These are phyloP conservation scores for Hansenula sp. DNA, from an alignment of 1,139 yeast genomes.

Conservation along the genomic window DNA sequence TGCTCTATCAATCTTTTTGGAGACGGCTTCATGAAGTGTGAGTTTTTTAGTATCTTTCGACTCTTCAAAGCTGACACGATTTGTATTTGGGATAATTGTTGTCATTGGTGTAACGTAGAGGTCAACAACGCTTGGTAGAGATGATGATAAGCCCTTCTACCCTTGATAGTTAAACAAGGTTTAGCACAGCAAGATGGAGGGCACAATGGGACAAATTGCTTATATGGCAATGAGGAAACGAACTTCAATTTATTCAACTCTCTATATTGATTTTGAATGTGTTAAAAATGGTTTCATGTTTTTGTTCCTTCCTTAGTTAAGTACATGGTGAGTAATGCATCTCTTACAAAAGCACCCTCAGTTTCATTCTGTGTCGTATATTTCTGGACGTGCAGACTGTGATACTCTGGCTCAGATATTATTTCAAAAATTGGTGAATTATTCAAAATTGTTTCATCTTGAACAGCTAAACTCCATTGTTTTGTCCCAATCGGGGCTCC, in stretches of 20 bases:
- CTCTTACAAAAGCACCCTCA: too few species aligned
- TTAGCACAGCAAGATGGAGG: background rate
- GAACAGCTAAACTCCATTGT: constrained; percentile 8
- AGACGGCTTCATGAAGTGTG: constrained; percentile 39
- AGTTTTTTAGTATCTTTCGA: constrained; percentile 3
- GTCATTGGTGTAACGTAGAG: background rate
- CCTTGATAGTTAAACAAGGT: background rate
- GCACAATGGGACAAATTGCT: too few species aligned
- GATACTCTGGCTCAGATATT: too few species aligned
- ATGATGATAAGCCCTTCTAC: background rate
- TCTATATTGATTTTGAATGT: background rate
- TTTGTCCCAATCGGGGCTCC: constrained; percentile 14
- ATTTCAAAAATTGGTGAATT: too few species aligned
- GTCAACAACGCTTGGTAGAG: background rate
- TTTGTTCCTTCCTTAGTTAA: too few species aligned
- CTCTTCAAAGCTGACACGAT: background rate
- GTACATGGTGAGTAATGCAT: too few species aligned
- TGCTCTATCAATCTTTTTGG: constrained; percentile 42
- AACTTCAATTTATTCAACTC: background rate
- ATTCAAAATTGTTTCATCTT: constrained; percentile 4
- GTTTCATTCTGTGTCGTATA: too few species aligned
- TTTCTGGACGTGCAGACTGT: too few species aligned
- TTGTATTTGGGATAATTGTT: background rate
- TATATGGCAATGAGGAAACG: background rate
- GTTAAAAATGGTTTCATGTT: background rate